phyloP scores from a whole-genome alignment of 305 asterid genomes.

The Plantago coronopus region DNA sequence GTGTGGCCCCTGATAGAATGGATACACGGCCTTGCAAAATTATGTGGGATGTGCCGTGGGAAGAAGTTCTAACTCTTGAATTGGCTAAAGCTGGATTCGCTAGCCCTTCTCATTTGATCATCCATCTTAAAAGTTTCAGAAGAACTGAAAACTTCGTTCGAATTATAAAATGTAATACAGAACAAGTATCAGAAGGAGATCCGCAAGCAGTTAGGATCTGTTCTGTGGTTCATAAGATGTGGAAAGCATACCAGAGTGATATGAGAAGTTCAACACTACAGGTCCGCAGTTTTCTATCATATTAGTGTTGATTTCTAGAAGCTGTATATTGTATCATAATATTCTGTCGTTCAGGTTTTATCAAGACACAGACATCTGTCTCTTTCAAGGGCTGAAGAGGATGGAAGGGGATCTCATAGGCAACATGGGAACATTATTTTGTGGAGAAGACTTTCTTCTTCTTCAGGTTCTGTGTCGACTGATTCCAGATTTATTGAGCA shows the following conservation, averaged over 20 bases:
- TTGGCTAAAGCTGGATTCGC: constrained; percentile 86
- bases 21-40: constrained; percentile 93
- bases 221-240: constrained; percentile 59
- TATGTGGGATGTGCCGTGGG: constrained; percentile 98
- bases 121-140: constrained; percentile 72
- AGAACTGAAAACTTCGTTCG: constrained; percentile 88
- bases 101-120: constrained; percentile 73
- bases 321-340: constrained; percentile 9
- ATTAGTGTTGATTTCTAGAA: constrained; percentile 15
- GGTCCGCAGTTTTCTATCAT: constrained; percentile 35
- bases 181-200: constrained; percentile 52
- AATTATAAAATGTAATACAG: constrained; percentile 78
- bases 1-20: constrained; percentile 69
- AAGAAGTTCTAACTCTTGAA: constrained; percentile 78
- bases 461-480: constrained; percentile 49
- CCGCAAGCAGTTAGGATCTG: constrained; percentile 83
- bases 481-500: constrained; percentile 57
- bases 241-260: constrained; percentile 59
- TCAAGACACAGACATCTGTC: constrained; percentile 47
- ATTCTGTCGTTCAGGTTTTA: constrained; percentile 37
- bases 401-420: constrained; percentile 38
- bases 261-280: constrained; percentile 32
- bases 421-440: constrained; percentile 44
- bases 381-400: constrained; percentile 38
- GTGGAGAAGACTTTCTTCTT: constrained; percentile 52